Evolutionary conservation across 139 green algal species (phyloP).

Genomic region (Volvox reticuliferus): DNA sequence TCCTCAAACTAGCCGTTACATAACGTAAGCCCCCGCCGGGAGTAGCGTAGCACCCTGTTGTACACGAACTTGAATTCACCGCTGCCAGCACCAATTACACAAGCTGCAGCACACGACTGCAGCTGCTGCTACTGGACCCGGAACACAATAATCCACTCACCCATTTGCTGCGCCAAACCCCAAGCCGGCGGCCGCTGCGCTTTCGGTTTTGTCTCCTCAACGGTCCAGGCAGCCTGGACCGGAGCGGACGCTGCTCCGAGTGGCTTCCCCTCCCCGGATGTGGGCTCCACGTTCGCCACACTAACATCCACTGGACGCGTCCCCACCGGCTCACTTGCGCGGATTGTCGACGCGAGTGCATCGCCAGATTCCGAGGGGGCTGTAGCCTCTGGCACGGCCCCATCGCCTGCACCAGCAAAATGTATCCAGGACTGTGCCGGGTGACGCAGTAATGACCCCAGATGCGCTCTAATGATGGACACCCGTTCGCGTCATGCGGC

Average conservation of each 20-base stretch:
- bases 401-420: constrained; percentile 36
- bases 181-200: constrained; percentile 28
- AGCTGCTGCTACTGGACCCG: no score
- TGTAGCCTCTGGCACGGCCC: background rate
- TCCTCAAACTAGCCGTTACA: no score
- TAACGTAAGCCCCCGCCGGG: no score
- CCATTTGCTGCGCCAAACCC: constrained; percentile 44
- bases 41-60: no score
- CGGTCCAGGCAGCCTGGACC: constrained; percentile 35
- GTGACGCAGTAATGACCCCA: no score
- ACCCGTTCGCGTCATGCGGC: no score
- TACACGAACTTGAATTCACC: no score
- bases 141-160: background rate
- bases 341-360: constrained; percentile 43
- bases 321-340: constrained; percentile 9
- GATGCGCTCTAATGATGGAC: no score
- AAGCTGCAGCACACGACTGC: no score
- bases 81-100: no score
- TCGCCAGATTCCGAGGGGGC: constrained; percentile 16
- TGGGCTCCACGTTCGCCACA: constrained; percentile 29
- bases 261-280: constrained; percentile 11
- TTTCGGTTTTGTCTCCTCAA: constrained; percentile 20
- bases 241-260: background rate
- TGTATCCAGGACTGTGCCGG: no score
- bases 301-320: constrained; percentile 37